Percentiles rank a stretch among this genome's conserved stretches.
phyloP scores from a whole-genome alignment of 2,329 filamentous ascomycete genomes.

The Rachicladosporium sp. region DNA sequence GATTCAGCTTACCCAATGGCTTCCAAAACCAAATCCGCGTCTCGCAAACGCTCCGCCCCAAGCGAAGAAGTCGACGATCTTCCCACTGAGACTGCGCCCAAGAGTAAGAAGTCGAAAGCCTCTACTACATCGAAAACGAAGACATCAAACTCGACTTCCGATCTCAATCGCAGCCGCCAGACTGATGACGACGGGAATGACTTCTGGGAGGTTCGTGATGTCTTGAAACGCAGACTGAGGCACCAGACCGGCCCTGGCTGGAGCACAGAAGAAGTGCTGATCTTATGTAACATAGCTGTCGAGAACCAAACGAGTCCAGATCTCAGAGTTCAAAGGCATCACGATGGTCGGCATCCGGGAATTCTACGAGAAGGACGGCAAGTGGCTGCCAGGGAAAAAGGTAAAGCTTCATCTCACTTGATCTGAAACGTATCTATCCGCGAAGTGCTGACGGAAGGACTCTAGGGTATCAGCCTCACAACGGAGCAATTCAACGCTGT shows the following conservation, averaged over 20 bases:
- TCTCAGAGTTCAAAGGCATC: constrained; percentile 64
- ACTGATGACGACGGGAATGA: constrained; percentile 30
- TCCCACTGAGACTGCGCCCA: constrained; percentile 24
- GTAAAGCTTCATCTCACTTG: constrained; percentile 31
- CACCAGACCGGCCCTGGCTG: background rate
- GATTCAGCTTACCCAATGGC: no score
- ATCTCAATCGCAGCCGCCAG: constrained; percentile 14
- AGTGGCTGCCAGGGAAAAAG: constrained; percentile 76
- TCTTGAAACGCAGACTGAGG: no score
- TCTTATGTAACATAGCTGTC: constrained; percentile 42
- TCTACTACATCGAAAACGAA: background rate
- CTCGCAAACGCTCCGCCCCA: constrained; percentile 15
- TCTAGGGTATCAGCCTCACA: constrained; percentile 41
- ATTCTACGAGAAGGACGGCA: constrained; percentile 74
- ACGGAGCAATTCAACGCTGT: constrained; percentile 43
- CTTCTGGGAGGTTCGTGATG: constrained; percentile 28
- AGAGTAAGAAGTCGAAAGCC: constrained; percentile 16
- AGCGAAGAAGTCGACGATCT: constrained; percentile 20
- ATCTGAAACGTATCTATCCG: background rate
- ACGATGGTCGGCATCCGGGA: constrained; percentile 72
- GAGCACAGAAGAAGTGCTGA: background rate
- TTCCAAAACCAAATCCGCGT: background rate
- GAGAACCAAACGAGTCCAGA: constrained; percentile 60
- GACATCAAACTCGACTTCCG: background rate
- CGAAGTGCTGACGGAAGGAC: no score